These are phyloP conservation scores for Tripterygium wilfordii DNA, from an alignment of 177 flowering plant genomes.

Conservation along the genomic window DNA sequence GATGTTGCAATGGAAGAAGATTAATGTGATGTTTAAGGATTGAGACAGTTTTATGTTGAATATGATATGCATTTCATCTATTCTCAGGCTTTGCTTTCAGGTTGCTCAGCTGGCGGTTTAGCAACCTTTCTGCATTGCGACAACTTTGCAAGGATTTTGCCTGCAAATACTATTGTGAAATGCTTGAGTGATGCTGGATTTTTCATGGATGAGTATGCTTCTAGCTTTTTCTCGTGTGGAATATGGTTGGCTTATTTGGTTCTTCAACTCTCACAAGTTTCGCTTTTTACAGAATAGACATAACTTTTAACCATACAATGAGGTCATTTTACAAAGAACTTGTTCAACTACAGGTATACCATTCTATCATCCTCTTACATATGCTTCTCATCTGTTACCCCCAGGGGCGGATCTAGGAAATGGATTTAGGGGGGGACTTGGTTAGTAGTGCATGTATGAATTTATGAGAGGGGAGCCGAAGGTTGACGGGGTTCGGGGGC, in stretches of 20 bases:
- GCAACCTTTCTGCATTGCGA: slow-evolving; percentile 83
- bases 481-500: too few relatives aligned
- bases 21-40: too few relatives aligned
- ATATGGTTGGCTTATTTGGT: neutral
- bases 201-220: slow-evolving; percentile 71
- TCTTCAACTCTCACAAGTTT: neutral
- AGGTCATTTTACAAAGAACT: slow-evolving; percentile 48
- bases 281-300: slow-evolving; percentile 52
- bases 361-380: neutral
- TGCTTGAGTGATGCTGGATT: slow-evolving; percentile 97
- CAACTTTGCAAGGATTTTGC: slow-evolving; percentile 51
- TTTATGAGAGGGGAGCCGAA: too few relatives aligned
- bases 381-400: neutral
- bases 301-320: slow-evolving; percentile 41
- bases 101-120: slow-evolving; percentile 97
- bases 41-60: too few relatives aligned
- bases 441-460: too few relatives aligned
- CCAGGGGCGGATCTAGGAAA: too few relatives aligned
- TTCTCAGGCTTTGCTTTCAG: slow-evolving; percentile 87
- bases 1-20: too few relatives aligned
- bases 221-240: slow-evolving; percentile 4
- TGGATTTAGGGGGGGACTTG: too few relatives aligned
- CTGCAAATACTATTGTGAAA: slow-evolving; percentile 59
- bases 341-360: slow-evolving; percentile 62
- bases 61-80: slow-evolving; percentile 5